These are phyloP conservation scores for Boletales sp. DNA, from an alignment of 768 basidiomycete species.

Conservation along the genomic window DNA sequence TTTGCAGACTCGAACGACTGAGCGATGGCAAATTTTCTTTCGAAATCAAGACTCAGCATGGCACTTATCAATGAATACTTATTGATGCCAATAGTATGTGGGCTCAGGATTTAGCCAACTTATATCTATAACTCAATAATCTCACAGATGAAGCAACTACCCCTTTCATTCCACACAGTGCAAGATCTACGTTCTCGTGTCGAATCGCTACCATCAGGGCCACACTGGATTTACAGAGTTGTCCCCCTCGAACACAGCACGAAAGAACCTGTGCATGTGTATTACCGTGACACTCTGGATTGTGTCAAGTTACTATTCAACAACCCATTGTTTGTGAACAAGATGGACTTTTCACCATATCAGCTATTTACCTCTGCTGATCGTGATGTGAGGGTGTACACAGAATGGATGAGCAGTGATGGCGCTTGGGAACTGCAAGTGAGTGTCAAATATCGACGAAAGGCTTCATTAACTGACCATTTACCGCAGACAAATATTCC, in stretches of 20 bases:
- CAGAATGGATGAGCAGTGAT: constrained; percentile 20
- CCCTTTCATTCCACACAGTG: neutral
- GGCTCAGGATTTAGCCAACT: too few species aligned
- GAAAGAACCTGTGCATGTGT: constrained; percentile 19
- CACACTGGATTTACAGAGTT: constrained; percentile 14
- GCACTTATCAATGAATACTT: too few species aligned
- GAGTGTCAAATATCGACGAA: too few species aligned
- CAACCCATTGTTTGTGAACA: constrained; percentile 17
- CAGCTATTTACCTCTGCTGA: neutral
- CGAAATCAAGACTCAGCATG: too few species aligned
- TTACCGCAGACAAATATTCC: neutral
- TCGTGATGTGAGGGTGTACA: constrained; percentile 6
- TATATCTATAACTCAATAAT: too few species aligned
- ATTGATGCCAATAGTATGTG: too few species aligned
- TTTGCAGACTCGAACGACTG: too few species aligned
- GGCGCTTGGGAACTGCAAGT: neutral
- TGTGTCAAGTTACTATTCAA: constrained; percentile 20
- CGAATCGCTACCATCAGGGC: neutral
- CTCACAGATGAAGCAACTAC: neutral
- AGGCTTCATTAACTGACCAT: too few species aligned
- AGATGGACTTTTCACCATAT: constrained; percentile 7
- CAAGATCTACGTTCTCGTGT: neutral
- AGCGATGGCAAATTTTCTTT: too few species aligned
- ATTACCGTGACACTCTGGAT: constrained; percentile 24
- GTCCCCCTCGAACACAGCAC: constrained; percentile 8